phyloP scores from a whole-genome alignment of 73 alveolate species.

The Tetrahymena thermophila region DNA sequence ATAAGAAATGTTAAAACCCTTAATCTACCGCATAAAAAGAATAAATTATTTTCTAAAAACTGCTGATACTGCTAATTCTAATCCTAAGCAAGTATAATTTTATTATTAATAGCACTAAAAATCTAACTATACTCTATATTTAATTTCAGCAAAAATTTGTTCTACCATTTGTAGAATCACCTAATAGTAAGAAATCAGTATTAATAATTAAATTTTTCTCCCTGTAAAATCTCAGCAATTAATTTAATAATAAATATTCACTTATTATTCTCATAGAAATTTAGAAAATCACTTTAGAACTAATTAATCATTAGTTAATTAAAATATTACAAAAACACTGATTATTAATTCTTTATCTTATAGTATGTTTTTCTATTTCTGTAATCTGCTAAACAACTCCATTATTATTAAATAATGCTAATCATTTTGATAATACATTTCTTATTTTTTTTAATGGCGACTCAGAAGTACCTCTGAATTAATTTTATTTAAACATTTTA shows the following conservation, averaged over 20 bases:
- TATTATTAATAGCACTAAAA: not conserved
- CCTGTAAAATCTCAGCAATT: not conserved
- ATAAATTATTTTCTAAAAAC: no score
- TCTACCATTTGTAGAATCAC: not conserved
- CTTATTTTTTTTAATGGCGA: no score
- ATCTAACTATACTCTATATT: no score
- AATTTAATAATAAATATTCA: not conserved
- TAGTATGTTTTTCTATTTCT: no score
- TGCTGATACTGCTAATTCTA: not conserved
- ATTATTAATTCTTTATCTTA: not conserved
- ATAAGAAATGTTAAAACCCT: not conserved
- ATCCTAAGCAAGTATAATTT: not conserved
- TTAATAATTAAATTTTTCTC: not conserved
- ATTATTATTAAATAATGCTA: no score
- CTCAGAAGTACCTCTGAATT: not conserved
- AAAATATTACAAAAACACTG: not conserved
- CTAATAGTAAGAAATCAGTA: no score
- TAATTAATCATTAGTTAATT: not conserved
- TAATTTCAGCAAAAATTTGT: no score
- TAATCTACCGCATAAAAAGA: not conserved
- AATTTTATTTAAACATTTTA: no score
- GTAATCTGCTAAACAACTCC: no score
- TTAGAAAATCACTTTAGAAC: not conserved
- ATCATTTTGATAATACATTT: no score
- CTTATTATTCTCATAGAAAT: not conserved